These are phyloP conservation scores for Selenicereus undatus DNA, from an alignment of 148 eudicot genomes.

Conservation along the genomic window DNA sequence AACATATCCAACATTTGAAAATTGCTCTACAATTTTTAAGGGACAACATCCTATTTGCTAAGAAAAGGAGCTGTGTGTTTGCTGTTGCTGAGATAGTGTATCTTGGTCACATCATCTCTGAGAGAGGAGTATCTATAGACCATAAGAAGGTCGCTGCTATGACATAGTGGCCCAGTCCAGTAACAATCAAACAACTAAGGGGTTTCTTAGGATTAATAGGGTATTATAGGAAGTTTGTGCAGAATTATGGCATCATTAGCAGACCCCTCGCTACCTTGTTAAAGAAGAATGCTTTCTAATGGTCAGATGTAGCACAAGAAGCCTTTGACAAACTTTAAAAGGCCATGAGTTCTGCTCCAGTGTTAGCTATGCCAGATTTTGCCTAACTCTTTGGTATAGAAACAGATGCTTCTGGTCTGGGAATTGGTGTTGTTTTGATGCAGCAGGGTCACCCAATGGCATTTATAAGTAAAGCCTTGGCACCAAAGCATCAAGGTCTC, in stretches of 20 bases:
- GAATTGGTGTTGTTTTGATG: not conserved
- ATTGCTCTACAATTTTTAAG: not conserved
- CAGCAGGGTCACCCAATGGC: too few relatives aligned
- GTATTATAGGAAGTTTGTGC: too few relatives aligned
- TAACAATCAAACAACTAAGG: not conserved
- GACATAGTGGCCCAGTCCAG: not conserved
- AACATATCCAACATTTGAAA: not conserved
- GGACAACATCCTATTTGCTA: too few relatives aligned
- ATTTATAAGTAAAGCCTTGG: not conserved
- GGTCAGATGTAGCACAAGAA: too few relatives aligned
- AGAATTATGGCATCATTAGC: too few relatives aligned
- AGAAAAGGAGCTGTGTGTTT: not conserved
- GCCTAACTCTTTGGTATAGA: too few relatives aligned
- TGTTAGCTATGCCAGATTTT: too few relatives aligned
- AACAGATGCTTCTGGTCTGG: too few relatives aligned
- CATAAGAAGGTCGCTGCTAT: not conserved
- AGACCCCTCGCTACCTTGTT: too few relatives aligned
- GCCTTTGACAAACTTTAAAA: too few relatives aligned
- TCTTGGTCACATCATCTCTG: not conserved
- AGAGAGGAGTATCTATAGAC: not conserved
- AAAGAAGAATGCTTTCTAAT: too few relatives aligned
- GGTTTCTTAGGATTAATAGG: not conserved
- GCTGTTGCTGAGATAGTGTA: not conserved
- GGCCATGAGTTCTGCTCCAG: too few relatives aligned
- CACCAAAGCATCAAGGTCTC: not conserved